A percentile compares a stretch with the other conserved stretches of the same genome.
phyloP scores from a whole-genome alignment of 2,329 filamentous ascomycete species.

The Claviceps paspali region DNA sequence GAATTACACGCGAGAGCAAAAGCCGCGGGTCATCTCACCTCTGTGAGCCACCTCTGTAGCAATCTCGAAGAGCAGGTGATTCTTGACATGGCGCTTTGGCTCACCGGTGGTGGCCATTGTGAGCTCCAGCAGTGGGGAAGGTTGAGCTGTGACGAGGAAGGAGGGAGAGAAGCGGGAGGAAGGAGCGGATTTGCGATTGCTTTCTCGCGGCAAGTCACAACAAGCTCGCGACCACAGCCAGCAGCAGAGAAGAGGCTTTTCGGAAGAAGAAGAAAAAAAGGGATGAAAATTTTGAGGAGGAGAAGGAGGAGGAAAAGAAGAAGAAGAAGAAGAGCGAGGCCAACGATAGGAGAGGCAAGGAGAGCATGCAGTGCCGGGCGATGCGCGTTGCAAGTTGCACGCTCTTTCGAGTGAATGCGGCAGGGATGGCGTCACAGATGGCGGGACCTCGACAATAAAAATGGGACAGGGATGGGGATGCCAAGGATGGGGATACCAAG shows the following conservation, averaged over 20 bases:
- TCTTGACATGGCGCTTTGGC: conserved; percentile 61
- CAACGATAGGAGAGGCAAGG: neutral
- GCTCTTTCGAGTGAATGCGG: no score
- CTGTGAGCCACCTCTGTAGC: conserved; percentile 95
- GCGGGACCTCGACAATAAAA: conserved; percentile 2
- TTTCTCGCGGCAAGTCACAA: conserved; percentile 1
- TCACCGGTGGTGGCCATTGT: conserved; percentile 32
- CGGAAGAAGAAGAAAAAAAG: neutral
- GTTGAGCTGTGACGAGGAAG: neutral
- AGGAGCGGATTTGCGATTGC: conserved; percentile 1
- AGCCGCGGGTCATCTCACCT: conserved; percentile 39
- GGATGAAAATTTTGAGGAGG: neutral
- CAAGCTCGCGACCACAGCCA: neutral
- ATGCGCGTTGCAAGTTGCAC: no score
- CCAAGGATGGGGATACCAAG: no score
- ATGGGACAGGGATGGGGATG: neutral
- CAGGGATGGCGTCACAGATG: conserved; percentile 5
- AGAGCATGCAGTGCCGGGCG: neutral
- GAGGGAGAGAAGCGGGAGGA: neutral
- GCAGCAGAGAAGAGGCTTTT: neutral
- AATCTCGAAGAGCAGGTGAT: conserved; percentile 92
- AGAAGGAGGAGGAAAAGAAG: neutral
- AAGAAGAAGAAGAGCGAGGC: no score
- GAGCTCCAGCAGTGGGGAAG: neutral
- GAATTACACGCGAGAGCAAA: no score